phyloP scores from a whole-genome alignment of 164 flowering plant genomes.

The Euptelea pleiosperma region DNA sequence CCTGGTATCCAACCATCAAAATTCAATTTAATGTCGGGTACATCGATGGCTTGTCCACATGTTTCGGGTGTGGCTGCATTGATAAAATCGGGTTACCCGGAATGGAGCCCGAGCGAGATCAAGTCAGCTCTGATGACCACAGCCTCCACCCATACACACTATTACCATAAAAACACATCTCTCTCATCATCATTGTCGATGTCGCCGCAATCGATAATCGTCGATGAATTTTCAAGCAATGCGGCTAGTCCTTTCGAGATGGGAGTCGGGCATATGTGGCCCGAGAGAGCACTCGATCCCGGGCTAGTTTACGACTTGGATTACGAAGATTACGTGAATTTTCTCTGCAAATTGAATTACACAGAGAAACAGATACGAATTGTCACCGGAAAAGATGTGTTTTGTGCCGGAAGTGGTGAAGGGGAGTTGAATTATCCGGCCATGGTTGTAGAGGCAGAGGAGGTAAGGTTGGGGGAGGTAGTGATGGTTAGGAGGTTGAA shows the following conservation, averaged over 20 bases:
- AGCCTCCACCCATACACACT: constrained; percentile 2
- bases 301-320: constrained; percentile 29
- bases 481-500: constrained; percentile 10
- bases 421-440: constrained; percentile 15
- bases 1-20: background rate
- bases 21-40: constrained; percentile 27
- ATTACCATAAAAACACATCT: too few species aligned
- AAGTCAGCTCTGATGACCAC: constrained; percentile 38
- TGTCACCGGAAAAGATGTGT: constrained; percentile 3
- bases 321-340: constrained; percentile 15
- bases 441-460: constrained; percentile 3
- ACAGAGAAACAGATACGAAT: constrained; percentile 6
- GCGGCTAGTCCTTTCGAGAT: constrained; percentile 28
- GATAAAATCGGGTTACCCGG: constrained; percentile 21
- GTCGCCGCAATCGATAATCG: too few species aligned
- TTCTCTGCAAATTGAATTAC: constrained; percentile 26
- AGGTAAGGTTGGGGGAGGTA: background rate
- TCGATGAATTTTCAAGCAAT: constrained; percentile 9
- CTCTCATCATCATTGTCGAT: too few species aligned
- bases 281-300: constrained; percentile 25
- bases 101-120: constrained; percentile 25
- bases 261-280: constrained; percentile 28
- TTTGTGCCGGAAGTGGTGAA: background rate
- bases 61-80: constrained; percentile 26
- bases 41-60: constrained; percentile 39